Evolutionary conservation across 176 grass and related monocot species (phyloP), one percentile per base, ranked within the genome.

Genomic region (Alopecurus myosuroides): DNA sequence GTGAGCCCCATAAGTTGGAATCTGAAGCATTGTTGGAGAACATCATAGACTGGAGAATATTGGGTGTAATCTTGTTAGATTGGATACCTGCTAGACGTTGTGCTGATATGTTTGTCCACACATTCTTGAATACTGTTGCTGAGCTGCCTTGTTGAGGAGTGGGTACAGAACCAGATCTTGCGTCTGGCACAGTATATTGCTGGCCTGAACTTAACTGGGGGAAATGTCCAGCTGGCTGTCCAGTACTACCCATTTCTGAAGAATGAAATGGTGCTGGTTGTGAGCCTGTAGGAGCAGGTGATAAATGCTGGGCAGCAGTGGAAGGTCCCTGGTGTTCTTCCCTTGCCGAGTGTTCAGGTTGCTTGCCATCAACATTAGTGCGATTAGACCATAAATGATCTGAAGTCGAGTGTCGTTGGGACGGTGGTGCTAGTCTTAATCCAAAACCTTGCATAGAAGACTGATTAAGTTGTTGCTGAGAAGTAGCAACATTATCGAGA

Each of bases 31-130:
- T 88, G 83, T 70, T 86, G 20, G 82, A 69, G 76, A 97, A 84
- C 89, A 98, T 95, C 93, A 94, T 94, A 46, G 93, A 98, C 71
- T 98, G 93, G 55, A 95, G 87, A 72, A 92, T 88, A 82, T 88
- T 90, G 31, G 96, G 91, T 75, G 93, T 92, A 49, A 94, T 84
- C 81, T 92, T 98, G 67, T 91, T 89, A 84, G 77, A 56, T 44
- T 90, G 93, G 58, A 86, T 68, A 83, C 87, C 87, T 72, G 89
- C 49, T 83, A 82, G 60, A 83, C 80, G 91, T 69, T 95, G 95
- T 69, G 91, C 85, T 39, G 93, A 87, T 88, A 98, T 88, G 66
- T 98, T 95, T 81, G 91, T 94, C 93, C 96, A 98, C 66, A 95
- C 93, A 90, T 98, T 93, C 76, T 94, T 89, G 84, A 98, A 98